phyloP scores from a whole-genome alignment of 2,329 filamentous ascomycete species.

The Coniochaeta hoffmannii region DNA sequence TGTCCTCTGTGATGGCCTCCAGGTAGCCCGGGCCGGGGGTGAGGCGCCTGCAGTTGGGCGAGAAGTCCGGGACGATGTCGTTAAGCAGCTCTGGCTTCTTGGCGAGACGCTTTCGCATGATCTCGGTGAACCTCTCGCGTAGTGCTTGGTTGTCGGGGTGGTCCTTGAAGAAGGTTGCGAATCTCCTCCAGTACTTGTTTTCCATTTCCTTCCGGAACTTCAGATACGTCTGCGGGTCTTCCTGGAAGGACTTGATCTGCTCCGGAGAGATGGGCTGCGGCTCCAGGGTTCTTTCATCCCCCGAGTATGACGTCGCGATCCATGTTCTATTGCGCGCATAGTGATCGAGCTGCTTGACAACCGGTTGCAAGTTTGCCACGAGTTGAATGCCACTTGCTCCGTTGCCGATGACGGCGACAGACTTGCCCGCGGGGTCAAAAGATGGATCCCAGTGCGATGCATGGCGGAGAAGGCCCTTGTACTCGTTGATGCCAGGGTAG shows the following conservation, averaged over 20 bases:
- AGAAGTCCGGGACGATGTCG: conserved; percentile 53
- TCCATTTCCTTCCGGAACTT: conserved; percentile 50
- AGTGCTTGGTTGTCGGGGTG: conserved; percentile 40
- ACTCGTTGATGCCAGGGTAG: conserved; percentile 49
- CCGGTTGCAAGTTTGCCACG: conserved; percentile 42
- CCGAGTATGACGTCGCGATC: conserved; percentile 57
- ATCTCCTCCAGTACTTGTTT: conserved; percentile 54
- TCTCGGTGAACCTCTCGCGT: conserved; percentile 36
- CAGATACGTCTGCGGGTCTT: conserved; percentile 54
- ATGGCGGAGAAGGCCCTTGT: conserved; percentile 48
- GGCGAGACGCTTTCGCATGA: conserved; percentile 46
- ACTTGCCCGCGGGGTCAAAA: conserved; percentile 41
- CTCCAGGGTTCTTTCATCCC: conserved; percentile 44
- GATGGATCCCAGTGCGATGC: conserved; percentile 51
- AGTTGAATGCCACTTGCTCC: conserved; percentile 54
- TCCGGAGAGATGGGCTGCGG: conserved; percentile 48
- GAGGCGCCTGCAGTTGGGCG: conserved; percentile 55
- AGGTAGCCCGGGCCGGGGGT: conserved; percentile 63
- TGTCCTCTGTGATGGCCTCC: conserved; percentile 53
- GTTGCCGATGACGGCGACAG: conserved; percentile 55
- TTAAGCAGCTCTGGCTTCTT: conserved; percentile 49
- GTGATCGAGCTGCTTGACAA: conserved; percentile 47
- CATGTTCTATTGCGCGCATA: conserved; percentile 60
- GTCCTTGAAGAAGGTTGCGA: conserved; percentile 45
- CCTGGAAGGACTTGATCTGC: conserved; percentile 47